phyloP scores from a whole-genome alignment of 2,329 filamentous ascomycete species.

The Cordyceps farinosa region DNA sequence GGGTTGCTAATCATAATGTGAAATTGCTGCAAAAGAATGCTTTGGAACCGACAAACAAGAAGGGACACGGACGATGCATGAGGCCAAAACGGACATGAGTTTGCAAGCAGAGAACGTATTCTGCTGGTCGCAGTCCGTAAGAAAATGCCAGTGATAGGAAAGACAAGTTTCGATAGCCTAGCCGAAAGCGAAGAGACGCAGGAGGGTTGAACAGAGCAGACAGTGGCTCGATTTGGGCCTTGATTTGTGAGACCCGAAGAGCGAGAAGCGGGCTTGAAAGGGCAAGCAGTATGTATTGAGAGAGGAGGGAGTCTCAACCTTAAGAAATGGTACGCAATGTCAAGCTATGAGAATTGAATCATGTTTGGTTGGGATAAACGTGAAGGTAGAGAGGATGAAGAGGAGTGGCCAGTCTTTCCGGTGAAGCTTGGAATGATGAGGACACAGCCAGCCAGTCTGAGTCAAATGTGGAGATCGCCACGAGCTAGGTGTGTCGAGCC shows the following conservation, averaged over 20 bases:
- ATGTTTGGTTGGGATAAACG: neutral
- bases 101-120: neutral
- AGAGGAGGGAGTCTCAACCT: neutral
- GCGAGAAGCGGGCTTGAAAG: neutral
- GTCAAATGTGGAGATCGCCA: constrained; percentile 11
- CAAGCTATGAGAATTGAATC: neutral
- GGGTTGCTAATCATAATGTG: constrained; percentile 3
- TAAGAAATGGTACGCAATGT: neutral
- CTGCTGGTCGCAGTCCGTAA: neutral
- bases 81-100: neutral
- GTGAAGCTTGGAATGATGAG: neutral
- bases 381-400: neutral
- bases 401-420: neutral
- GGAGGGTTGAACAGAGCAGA: neutral
- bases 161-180: neutral
- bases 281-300: neutral
- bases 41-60: neutral
- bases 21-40: neutral
- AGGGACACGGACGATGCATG: neutral
- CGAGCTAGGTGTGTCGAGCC: neutral
- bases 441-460: neutral
- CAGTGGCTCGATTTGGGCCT: neutral
- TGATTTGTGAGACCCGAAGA: neutral
- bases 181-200: neutral
- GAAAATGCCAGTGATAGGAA: neutral